A percentile compares a stretch with the other conserved stretches of the same genome.
These are phyloP conservation scores for Cordyceps cicadae DNA, from an alignment of 2,329 filamentous ascomycete species.

Conservation along the genomic window DNA sequence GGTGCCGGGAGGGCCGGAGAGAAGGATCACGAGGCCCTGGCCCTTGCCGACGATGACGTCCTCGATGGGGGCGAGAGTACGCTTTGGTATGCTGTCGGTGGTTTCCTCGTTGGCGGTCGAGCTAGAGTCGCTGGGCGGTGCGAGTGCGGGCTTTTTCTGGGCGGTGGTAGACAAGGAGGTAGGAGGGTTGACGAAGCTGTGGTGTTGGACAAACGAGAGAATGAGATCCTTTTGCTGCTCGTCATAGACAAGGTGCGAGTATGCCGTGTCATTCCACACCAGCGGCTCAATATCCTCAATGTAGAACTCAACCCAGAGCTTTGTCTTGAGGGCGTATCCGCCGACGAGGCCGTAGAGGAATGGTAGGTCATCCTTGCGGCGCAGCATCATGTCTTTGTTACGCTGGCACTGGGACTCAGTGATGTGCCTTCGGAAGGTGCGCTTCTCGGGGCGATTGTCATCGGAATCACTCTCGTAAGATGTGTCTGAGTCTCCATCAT, in stretches of 20 bases:
- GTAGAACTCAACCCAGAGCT: conserved; percentile 34
- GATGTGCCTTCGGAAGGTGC: conserved; percentile 19
- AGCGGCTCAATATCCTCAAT: conserved; percentile 35
- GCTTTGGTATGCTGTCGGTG: conserved; percentile 1
- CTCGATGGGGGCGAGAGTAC: conserved; percentile 19
- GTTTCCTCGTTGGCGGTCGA: conserved; percentile 19
- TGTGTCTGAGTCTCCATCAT: neutral
- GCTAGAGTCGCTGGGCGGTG: conserved; percentile 20
- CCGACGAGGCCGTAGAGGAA: conserved; percentile 34
- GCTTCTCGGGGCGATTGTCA: conserved; percentile 12
- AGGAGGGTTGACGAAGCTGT: conserved; percentile 19
- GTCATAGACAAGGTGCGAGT: conserved; percentile 38
- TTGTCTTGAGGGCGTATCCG: conserved; percentile 39
- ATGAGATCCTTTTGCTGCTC: conserved; percentile 40
- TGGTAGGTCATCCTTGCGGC: conserved; percentile 28
- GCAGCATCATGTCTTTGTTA: conserved; percentile 33
- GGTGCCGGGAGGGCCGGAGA: conserved; percentile 38
- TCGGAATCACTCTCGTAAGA: conserved; percentile 1
- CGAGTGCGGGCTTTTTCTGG: neutral
- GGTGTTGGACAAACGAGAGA: conserved; percentile 39
- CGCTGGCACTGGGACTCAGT: conserved; percentile 25
- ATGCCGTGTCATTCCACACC: conserved; percentile 37
- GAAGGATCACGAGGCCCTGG: conserved; percentile 36
- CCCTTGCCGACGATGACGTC: conserved; percentile 37
- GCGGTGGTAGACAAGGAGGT: conserved; percentile 1